These are phyloP conservation scores for Aspergillus tubingensis DNA, from an alignment of 2,329 filamentous ascomycete genomes.

Conservation along the genomic window DNA sequence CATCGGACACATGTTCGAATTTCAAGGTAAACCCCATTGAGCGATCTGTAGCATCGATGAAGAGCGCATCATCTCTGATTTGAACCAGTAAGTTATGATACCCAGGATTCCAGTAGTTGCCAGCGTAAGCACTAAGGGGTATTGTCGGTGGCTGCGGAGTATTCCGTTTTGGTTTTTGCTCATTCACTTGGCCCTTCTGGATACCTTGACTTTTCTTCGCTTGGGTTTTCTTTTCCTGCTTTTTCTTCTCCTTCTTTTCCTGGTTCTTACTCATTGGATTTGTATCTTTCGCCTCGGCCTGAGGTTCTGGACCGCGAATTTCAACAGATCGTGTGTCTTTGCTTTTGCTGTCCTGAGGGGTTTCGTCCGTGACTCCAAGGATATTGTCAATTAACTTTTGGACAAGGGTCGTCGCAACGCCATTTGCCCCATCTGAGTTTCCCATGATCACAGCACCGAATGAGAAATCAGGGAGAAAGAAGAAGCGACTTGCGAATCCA, in stretches of 20 bases:
- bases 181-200: not conserved
- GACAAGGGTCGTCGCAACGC: conserved; percentile 19
- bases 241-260: conserved; percentile 2
- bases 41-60: conserved; percentile 37
- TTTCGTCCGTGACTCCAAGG: conserved; percentile 18
- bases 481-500: conserved; percentile 29
- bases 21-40: conserved; percentile 32
- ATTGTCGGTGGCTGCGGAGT: conserved; percentile 13
- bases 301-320: not conserved
- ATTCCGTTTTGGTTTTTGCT: not conserved
- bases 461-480: conserved; percentile 30
- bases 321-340: not conserved
- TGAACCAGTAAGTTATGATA: conserved; percentile 31
- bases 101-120: conserved; percentile 27
- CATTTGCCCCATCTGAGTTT: conserved; percentile 24
- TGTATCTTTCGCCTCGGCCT: no score
- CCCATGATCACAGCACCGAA: conserved; percentile 34
- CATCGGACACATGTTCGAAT: conserved; percentile 32
- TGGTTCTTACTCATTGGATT: not conserved
- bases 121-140: conserved; percentile 25
- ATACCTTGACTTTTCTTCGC: conserved; percentile 1
- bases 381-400: conserved; percentile 29
- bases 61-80: conserved; percentile 28
- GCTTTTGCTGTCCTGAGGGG: conserved; percentile 22
- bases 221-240: conserved; percentile 9